Conservation (phyloP, 2,329 filamentous ascomycete genomes). For the Fusarium miscanthi region DNA sequence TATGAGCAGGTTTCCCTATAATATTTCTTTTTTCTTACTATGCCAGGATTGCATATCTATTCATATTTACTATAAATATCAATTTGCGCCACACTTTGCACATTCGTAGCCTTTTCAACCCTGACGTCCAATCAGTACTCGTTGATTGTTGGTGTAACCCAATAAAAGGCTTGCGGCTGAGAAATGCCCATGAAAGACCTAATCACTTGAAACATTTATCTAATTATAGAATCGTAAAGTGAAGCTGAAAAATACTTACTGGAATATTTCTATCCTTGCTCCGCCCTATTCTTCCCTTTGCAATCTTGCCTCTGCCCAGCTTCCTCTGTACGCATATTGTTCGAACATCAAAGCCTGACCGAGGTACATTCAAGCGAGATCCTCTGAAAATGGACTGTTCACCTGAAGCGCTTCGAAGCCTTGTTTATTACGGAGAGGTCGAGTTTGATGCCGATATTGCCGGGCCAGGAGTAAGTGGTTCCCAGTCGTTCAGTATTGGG, state of each 20-base stretch:
- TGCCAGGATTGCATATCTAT: too few species aligned
- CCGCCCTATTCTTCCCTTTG: rapidly evolving
- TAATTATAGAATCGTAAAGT: rapidly evolving
- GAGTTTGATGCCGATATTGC: conserved; percentile 9
- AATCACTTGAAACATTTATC: background rate
- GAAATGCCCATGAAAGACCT: background rate
- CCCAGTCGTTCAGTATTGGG: rapidly evolving
- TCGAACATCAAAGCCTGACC: rapidly evolving
- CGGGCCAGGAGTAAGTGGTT: background rate
- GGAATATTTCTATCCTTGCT: background rate
- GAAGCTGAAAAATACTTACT: background rate
- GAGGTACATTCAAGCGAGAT: rapidly evolving
- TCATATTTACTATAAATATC: too few species aligned
- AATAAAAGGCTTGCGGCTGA: background rate
- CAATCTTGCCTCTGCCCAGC: background rate
- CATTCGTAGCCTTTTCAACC: background rate
- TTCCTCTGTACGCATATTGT: background rate
- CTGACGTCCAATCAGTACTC: background rate
- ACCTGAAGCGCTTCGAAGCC: rapidly evolving
- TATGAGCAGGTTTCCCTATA: too few species aligned
- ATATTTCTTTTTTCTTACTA: too few species aligned
- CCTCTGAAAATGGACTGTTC: background rate
- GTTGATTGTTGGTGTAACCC: too few species aligned
- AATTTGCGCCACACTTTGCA: background rate
- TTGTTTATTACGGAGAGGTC: background rate